These are phyloP conservation scores for Ceratobasidium papillatum DNA, from an alignment of 1,284 basidiomycete species.

Conservation along the genomic window DNA sequence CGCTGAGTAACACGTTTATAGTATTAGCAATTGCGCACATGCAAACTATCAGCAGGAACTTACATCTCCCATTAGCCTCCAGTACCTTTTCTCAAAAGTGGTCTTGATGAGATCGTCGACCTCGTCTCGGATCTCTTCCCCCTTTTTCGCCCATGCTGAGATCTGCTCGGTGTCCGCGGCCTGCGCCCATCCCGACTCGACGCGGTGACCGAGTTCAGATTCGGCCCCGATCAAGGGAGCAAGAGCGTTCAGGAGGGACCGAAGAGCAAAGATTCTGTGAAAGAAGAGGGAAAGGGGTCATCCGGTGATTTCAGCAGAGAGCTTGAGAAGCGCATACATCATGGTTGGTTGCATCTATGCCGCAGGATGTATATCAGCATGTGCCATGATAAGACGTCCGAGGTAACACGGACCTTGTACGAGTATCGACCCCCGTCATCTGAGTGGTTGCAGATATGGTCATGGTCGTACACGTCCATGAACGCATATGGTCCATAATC, in stretches of 20 bases:
- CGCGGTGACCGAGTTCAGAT: conserved; percentile 62
- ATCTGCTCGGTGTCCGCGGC: conserved; percentile 63
- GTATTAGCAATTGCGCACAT: background rate
- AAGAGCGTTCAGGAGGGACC: conserved; percentile 75
- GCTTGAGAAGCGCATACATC: conserved; percentile 57
- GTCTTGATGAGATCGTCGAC: conserved; percentile 66
- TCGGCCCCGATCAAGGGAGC: conserved; percentile 87
- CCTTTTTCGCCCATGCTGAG: conserved; percentile 67
- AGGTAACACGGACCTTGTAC: conserved; percentile 70
- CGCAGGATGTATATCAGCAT: background rate
- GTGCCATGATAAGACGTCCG: background rate
- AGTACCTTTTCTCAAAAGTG: conserved; percentile 68
- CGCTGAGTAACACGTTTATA: conserved; percentile 59
- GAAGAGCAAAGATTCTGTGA: conserved; percentile 75
- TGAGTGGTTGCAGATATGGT: conserved; percentile 93
- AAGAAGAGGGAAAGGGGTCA: background rate
- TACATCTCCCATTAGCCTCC: conserved; percentile 72
- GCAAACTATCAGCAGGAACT: conserved; percentile 43
- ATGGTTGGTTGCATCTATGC: conserved; percentile 63
- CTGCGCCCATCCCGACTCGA: conserved; percentile 70
- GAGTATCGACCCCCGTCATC: conserved; percentile 88
- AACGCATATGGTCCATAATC: conserved; percentile 96
- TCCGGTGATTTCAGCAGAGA: background rate
- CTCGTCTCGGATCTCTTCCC: conserved; percentile 64
- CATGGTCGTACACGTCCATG: conserved; percentile 88